These are phyloP conservation scores for Scedosporium apiospermum DNA, from an alignment of 2,329 filamentous ascomycete genomes.

Conservation along the genomic window DNA sequence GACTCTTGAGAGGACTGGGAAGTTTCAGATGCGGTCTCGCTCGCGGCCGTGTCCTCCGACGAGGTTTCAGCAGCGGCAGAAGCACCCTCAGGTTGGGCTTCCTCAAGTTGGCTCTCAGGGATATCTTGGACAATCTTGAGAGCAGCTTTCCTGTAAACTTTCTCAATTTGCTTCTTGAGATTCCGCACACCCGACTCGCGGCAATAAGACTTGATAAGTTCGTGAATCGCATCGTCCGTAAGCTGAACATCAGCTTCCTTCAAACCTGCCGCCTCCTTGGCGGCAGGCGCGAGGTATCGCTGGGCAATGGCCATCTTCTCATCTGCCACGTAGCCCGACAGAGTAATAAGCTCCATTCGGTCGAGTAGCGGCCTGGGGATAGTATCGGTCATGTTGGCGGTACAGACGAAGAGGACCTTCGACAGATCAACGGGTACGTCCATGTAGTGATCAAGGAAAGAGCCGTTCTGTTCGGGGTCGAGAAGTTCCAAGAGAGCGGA, in stretches of 20 bases:
- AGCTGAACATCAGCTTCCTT: conserved; percentile 87
- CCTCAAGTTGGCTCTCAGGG: conserved; percentile 73
- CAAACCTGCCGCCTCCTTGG: conserved; percentile 87
- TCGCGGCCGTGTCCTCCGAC: conserved; percentile 1
- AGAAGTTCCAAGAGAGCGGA: conserved; percentile 88
- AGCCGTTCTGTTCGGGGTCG: conserved; percentile 94
- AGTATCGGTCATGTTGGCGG: conserved; percentile 97
- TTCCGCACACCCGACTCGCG: conserved; percentile 95
- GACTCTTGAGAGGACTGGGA: background rate
- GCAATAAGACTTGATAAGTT: conserved; percentile 97
- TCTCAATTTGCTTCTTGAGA: conserved; percentile 98
- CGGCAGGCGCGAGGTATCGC: conserved; percentile 80
- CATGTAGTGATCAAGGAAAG: conserved; percentile 97
- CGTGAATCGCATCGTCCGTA: conserved; percentile 78
- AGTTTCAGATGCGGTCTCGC: conserved; percentile 12
- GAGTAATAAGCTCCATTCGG: conserved; percentile 93
- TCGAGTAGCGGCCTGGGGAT: conserved; percentile 90
- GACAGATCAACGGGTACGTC: conserved; percentile 95
- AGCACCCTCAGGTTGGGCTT: conserved; percentile 40
- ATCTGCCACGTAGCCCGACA: conserved; percentile 93
- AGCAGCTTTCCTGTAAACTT: conserved; percentile 94
- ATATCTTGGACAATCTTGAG: conserved; percentile 93
- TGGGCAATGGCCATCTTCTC: conserved; percentile 99
- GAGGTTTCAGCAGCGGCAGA: conserved; percentile 5
- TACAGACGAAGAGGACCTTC: conserved; percentile 97